Evolutionary conservation across 208 protist genomes (phyloP).

Genomic region (Naegleria fowleri): DNA sequence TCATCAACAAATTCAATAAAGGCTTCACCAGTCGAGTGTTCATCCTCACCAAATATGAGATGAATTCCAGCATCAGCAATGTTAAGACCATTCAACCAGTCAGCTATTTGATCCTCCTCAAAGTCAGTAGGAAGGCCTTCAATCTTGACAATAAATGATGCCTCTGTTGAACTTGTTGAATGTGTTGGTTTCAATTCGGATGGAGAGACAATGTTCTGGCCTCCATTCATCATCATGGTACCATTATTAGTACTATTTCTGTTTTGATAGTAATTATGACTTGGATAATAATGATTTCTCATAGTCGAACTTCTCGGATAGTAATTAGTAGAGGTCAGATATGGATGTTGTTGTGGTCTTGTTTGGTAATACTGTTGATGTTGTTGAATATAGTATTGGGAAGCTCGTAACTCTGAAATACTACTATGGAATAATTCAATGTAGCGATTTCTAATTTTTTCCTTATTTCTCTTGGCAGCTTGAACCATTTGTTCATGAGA

Average conservation of each 20-base stretch:
- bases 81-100: not conserved
- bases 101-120: not conserved
- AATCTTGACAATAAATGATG: not conserved
- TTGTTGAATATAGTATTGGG: slow-evolving; percentile 8
- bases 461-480: slow-evolving; percentile 1
- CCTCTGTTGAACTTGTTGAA: not conserved
- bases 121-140: not conserved
- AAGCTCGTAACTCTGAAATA: not conserved
- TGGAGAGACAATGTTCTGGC: not conserved
- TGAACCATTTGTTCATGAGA: not conserved
- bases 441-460: slow-evolving; percentile 8
- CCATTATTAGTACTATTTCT: not conserved
- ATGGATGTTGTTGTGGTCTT: not conserved
- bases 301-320: not conserved
- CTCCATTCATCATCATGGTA: too few species aligned
- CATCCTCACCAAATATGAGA: slow-evolving; percentile 2
- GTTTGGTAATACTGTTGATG: not conserved
- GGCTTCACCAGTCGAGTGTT: not conserved
- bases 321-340: not conserved
- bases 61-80: slow-evolving; percentile 10
- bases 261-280: not conserved
- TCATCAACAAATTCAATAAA: slow-evolving; percentile 16
- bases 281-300: too few species aligned
- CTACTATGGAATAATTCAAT: slow-evolving; percentile 2
- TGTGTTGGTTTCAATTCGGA: not conserved